Base-by-base conservation (phyloP, 495 filamentous ascomycete genomes). In the Penicillium macrosclerotiorum region DNA sequence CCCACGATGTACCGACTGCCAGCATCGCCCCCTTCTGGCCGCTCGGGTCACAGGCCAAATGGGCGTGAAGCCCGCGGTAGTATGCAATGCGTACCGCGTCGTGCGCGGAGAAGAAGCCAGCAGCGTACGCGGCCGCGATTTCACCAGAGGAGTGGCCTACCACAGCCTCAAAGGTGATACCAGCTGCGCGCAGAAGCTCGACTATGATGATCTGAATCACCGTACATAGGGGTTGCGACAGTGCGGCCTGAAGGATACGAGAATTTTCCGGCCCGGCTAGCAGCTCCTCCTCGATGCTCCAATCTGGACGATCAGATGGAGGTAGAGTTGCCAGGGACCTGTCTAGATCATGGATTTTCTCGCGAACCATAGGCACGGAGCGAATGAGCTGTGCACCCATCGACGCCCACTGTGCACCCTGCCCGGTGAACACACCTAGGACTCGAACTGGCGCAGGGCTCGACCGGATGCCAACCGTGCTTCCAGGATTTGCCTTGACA, bases 1-100 rank as follows among this genome's bases (percentile, higher is more conserved):
- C 69, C 1, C 51, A 32, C 0, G 64, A 63, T 0, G 55, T 67
- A 0, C 74, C 77, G 3, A 73, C 77, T 0, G 79, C 81, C 24
- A 81, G 24, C 81, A 85, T 83, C 8, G 67, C 68, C 1, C 53
- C 48, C n/a, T 32, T 38, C 1, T 37, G 14, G n/a, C 77, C 77
- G 1, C 3, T 26, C 9, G 38, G 5, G 2, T 8, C 17, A 1
- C 1, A 7, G 1, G 44, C 53, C 8, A 29, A 22, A 9, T 29
- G 12, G 4, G 25, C 22, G 37, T 23, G 32, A 2, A 44, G 3
- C 3, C 79, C 79, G 17, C 79, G 66, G 23, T 73, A 76, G 45
- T 77, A 81, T 0, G 79, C 75, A 35, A 77, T 55, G 0, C 42
- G 18, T 4, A 81, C 69, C 3, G 77, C 77, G 19, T 73, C 69